Evolutionary conservation across 495 filamentous ascomycete genomes (phyloP).

Genomic region (Penicillium silybi): DNA sequence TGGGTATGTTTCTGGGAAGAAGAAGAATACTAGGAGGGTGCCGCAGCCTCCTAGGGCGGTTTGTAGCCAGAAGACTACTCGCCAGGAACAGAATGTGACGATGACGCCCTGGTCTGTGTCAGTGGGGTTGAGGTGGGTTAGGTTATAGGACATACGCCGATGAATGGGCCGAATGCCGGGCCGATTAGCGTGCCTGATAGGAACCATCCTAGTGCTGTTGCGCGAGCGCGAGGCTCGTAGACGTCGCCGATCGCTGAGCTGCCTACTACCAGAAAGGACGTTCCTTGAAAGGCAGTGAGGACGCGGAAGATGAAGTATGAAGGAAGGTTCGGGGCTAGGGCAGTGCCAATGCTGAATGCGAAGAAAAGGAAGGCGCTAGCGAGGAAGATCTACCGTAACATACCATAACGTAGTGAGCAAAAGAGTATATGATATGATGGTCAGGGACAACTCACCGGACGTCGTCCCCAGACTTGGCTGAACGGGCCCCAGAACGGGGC

Average conservation of each 20-base stretch:
- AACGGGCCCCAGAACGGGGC: constrained; percentile 66
- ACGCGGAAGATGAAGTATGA: constrained; percentile 67
- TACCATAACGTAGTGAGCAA: constrained; percentile 11
- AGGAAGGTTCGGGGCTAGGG: constrained; percentile 61
- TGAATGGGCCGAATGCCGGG: constrained; percentile 65
- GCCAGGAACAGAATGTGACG: constrained; percentile 65
- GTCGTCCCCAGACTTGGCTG: constrained; percentile 62
- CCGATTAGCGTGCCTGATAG: constrained; percentile 66
- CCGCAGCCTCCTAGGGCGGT: constrained; percentile 57
- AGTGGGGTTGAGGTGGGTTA: neutral
- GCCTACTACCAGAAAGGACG: constrained; percentile 62
- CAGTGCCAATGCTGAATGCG: constrained; percentile 61
- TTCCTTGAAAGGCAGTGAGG: constrained; percentile 68
- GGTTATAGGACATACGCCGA: constrained; percentile 35
- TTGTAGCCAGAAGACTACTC: constrained; percentile 71
- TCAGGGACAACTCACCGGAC: constrained; percentile 42
- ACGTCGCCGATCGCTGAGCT: constrained; percentile 63
- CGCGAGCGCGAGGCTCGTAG: constrained; percentile 61
- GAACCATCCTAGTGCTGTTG: constrained; percentile 67
- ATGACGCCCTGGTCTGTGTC: constrained; percentile 52
- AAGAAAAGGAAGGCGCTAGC: constrained; percentile 56
- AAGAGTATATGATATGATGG: neutral
- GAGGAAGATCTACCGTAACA: constrained; percentile 47
- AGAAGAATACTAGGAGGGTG: constrained; percentile 55
- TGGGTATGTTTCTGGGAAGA: constrained; percentile 68